Conservation (phyloP, 495 filamentous ascomycete species). For the Bryoglossum gracile region DNA sequence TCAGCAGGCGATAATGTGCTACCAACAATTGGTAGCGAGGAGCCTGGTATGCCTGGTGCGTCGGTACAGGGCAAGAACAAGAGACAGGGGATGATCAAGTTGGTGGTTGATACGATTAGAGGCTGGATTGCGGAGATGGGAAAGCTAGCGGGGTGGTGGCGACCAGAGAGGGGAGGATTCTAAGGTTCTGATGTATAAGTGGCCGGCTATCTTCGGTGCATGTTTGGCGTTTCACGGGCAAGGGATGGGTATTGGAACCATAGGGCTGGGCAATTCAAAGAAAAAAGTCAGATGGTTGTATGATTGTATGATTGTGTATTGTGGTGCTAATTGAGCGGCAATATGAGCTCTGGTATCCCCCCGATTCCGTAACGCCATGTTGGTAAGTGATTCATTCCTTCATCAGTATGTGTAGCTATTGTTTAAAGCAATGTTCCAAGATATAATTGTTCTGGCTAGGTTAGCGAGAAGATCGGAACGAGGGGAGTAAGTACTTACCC, state of each 20-base stretch:
- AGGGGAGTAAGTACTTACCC: not conserved
- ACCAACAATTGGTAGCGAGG: constrained; percentile 64
- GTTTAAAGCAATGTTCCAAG: constrained; percentile 14
- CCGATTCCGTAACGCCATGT: not conserved
- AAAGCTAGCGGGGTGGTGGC: constrained; percentile 54
- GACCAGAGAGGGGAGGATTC: constrained; percentile 14
- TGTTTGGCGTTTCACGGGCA: constrained; percentile 5
- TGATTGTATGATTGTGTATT: constrained; percentile 1
- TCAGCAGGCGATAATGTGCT: constrained; percentile 92
- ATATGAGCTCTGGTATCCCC: constrained; percentile 4
- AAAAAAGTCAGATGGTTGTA: not conserved
- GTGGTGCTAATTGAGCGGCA: constrained; percentile 4
- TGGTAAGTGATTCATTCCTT: constrained; percentile 1
- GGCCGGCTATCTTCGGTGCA: not conserved
- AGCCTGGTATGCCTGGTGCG: constrained; percentile 30
- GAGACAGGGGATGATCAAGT: constrained; percentile 84
- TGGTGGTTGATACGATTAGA: constrained; percentile 68
- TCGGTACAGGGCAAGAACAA: constrained; percentile 44
- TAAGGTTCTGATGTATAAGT: constrained; percentile 22
- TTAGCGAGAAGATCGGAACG: not conserved
- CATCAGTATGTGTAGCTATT: constrained; percentile 17
- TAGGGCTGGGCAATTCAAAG: not conserved
- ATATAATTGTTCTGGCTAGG: no score
- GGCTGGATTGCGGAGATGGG: constrained; percentile 67
- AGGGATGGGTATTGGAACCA: not conserved